These are phyloP conservation scores for Psilocybe sp. DNA, from an alignment of 768 basidiomycete genomes.

Conservation along the genomic window DNA sequence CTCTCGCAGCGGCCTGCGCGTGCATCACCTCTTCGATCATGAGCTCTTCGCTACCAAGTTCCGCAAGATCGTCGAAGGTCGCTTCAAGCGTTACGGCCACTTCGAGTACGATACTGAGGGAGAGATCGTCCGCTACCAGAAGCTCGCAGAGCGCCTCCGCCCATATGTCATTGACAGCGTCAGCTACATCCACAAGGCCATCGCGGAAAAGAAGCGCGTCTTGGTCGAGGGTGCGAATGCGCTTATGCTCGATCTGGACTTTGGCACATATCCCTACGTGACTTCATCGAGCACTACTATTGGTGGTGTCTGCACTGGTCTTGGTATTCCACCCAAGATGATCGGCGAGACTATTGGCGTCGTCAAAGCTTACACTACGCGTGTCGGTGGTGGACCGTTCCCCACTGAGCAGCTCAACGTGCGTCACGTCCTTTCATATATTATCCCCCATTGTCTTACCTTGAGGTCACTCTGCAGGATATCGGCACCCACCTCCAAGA, in stretches of 20 bases:
- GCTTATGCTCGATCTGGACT: conserved; percentile 97
- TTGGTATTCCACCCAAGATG: conserved; percentile 91
- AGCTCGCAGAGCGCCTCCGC: conserved; percentile 75
- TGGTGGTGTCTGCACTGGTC: conserved; percentile 94
- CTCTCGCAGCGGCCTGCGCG: conserved; percentile 90
- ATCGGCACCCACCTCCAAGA: conserved; percentile 88
- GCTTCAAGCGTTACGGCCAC: conserved; percentile 96
- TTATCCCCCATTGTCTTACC: neutral
- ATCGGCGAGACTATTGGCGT: conserved; percentile 91
- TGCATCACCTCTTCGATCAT: conserved; percentile 94
- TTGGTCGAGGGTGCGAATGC: conserved; percentile 98
- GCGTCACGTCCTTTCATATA: conserved; percentile 20
- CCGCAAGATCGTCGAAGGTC: conserved; percentile 90
- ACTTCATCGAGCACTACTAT: conserved; percentile 92
- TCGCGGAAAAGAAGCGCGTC: conserved; percentile 71
- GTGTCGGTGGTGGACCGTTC: conserved; percentile 98
- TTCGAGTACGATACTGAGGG: conserved; percentile 99
- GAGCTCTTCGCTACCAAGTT: conserved; percentile 87
- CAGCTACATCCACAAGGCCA: conserved; percentile 77
- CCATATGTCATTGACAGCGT: conserved; percentile 92
- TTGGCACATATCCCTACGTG: conserved; percentile 97
- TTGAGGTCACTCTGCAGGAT: conserved; percentile 42
- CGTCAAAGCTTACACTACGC: conserved; percentile 96
- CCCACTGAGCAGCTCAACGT: conserved; percentile 94
- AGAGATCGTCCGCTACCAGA: conserved; percentile 92